Conservation (phyloP, 2,329 filamentous ascomycete species). For the Fusarium cicatricum region DNA sequence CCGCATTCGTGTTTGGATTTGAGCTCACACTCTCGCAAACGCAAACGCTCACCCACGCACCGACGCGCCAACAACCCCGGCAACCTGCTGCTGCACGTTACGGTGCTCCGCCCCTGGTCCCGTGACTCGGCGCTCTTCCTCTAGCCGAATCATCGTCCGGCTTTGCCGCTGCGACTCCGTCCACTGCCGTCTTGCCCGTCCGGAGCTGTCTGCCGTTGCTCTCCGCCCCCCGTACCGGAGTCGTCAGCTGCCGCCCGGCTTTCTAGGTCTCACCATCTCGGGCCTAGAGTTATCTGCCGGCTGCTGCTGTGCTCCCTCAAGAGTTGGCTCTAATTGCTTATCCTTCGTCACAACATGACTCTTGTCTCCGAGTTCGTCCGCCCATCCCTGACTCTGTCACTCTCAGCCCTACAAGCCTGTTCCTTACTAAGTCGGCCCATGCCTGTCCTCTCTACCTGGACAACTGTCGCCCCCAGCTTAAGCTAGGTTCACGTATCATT, state of each 20-base stretch:
- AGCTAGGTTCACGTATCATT: conserved; percentile 6
- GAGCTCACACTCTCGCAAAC: conserved; percentile 20
- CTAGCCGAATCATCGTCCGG: conserved; percentile 7
- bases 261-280: conserved; percentile 7
- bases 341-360: conserved; percentile 35
- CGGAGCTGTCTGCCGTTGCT: conserved; percentile 24
- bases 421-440: neutral
- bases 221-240: neutral
- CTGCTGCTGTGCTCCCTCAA: conserved; percentile 24
- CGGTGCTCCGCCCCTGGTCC: conserved; percentile 17
- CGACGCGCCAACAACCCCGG: neutral
- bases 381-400: conserved; percentile 19
- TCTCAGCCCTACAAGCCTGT: neutral
- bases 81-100: neutral
- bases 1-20: conserved; percentile 35
- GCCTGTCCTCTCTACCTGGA: neutral
- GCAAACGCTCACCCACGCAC: neutral
- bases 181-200: neutral
- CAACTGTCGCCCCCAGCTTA: neutral
- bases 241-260: neutral
- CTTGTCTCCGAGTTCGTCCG: conserved; percentile 44
- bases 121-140: conserved; percentile 15
- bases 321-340: conserved; percentile 10
- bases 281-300: conserved; percentile 17
- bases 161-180: neutral